Evolutionary conservation across 257 asterid genomes (phyloP).

Genomic region (Rehmannia glutinosa): DNA sequence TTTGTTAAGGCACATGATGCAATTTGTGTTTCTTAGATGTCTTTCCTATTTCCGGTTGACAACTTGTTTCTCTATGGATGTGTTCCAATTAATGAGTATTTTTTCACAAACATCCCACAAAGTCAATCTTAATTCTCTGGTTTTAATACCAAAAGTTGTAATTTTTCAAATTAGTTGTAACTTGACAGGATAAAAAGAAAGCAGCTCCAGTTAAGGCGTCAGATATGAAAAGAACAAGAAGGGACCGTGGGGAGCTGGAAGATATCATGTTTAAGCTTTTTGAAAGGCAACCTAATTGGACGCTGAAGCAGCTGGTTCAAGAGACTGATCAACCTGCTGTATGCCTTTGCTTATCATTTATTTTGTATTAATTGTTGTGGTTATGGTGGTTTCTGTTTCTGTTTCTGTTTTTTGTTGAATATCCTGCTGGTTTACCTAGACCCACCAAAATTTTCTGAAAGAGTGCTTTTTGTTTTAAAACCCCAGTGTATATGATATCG

Average conservation of each 20-base stretch:
- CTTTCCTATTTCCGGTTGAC: not conserved
- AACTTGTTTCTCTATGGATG: not conserved
- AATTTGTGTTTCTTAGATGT: not conserved
- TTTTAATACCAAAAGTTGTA: not conserved
- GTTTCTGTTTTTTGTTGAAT: not conserved
- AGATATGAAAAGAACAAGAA: slow-evolving; percentile 66
- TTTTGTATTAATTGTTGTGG: no score
- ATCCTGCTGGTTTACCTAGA: not conserved
- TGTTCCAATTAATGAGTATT: not conserved
- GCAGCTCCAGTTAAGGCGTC: slow-evolving; percentile 55
- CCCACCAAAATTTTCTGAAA: no score
- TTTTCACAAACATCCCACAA: not conserved
- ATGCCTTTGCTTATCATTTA: slow-evolving; percentile 19
- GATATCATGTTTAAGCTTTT: slow-evolving; percentile 81
- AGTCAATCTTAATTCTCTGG: not conserved
- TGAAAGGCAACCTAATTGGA: slow-evolving; percentile 71
- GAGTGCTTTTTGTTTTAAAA: not conserved
- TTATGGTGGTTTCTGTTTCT: not conserved
- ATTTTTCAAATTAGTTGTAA: not conserved
- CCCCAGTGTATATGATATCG: not conserved
- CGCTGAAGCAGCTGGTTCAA: slow-evolving; percentile 75
- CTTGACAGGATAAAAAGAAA: slow-evolving; percentile 58
- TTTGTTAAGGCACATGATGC: no score
- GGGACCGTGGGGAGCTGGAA: slow-evolving; percentile 73
- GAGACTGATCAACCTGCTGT: slow-evolving; percentile 84